Evolutionary conservation across 148 eudicot species (phyloP), one percentile per base, ranked within the genome.

Genomic region (Rhododendron simsii): DNA sequence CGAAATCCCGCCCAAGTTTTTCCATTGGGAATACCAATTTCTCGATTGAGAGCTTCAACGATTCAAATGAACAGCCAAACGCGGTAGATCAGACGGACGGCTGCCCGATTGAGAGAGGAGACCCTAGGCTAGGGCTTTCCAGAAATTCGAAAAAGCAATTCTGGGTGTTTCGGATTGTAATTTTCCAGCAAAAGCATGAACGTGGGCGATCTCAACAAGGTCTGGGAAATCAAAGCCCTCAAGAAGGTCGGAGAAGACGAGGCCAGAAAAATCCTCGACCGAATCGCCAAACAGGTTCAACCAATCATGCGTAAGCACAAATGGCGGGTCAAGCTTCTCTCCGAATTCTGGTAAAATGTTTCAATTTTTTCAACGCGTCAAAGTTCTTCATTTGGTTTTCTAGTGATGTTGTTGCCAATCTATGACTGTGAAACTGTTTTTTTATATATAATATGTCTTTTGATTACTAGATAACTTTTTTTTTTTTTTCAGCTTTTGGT

Each of bases 261-360:
- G 84, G 99, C 99, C 5, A 91, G 53, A 41, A 90, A 90, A 81
- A 88, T 93, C 51, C 92, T 95, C 0, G 98, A 95, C 5, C 88
- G 89, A 21, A 87, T 97, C 59, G 98, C 99, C 3, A 94, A 94
- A 53, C 98, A 97, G 85, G 98, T 94, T 20, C 95, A 95, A 74
- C 99, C 98, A 57, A 97, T 97, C 85, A 95, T 97, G 99, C 94
- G 91, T 9, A 94, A 91, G 51, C 98, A 88, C 84, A 94, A 91
- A 65, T 97, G 99, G 98, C 89, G 98, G 65, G 99, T 95, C 85
- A 95, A 97, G 84, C 80, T 95, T 61, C 96, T 97, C 50, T 97
- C 96, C 28, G 98, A 97, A 18, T 55, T 55, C 61, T 55, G 61
- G 61, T 55, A 55, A 55, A 55, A 33, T 65, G 45, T 86, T 71